Base-by-base conservation (phyloP, 2,329 filamentous ascomycete species). In the Diplodia intermedia region DNA sequence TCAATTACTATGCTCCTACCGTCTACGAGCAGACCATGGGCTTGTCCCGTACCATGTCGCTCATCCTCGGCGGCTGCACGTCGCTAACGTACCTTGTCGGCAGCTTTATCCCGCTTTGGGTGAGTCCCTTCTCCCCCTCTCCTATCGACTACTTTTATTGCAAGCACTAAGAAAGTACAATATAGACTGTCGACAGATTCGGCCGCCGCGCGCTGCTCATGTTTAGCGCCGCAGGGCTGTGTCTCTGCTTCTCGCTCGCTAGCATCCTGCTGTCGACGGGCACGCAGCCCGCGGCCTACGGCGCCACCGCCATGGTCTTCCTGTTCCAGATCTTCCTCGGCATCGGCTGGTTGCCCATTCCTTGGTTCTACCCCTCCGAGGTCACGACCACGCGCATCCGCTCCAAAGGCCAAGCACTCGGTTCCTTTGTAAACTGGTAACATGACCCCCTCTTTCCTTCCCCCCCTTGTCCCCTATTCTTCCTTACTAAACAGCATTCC, bases 11-110 rank as follows among this genome's bases (percentile, higher is more conserved):
- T 53, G 76, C 78, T 0, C 78, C 81, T 0, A 72, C 78, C 0
- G 77, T 83, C 23, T 80, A 80, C 56, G 72, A 81, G 53, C 70
- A 77, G 1, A 77, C 75, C 11, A 81, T 83, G 76, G 71, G 75
- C 1, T 69, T 83, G 4, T 74, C 75, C 14, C 79, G 82, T 1
- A 80, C 85, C n/a, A 75, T 87, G 40, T 83, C 85, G 38, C 75
- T 87, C 49, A 80, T 88, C 5, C 76, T 88, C 1, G 85, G 84
- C 26, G 85, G 86, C 3, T 79, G 75, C 63, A 79, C 76, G 36
- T 77, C 77, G 26, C 75, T 76, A 56, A 79, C 77, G 0, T 83
- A 81, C 66, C 72, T 82, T 9, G 75, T 80, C 15, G 80, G 79
- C 8, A 80, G 78, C 0, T 73, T 77, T 1, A 81, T 82, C 65